Evolutionary conservation across 2,329 filamentous ascomycete genomes (phyloP).

Genomic region (Apiospora aurea): DNA sequence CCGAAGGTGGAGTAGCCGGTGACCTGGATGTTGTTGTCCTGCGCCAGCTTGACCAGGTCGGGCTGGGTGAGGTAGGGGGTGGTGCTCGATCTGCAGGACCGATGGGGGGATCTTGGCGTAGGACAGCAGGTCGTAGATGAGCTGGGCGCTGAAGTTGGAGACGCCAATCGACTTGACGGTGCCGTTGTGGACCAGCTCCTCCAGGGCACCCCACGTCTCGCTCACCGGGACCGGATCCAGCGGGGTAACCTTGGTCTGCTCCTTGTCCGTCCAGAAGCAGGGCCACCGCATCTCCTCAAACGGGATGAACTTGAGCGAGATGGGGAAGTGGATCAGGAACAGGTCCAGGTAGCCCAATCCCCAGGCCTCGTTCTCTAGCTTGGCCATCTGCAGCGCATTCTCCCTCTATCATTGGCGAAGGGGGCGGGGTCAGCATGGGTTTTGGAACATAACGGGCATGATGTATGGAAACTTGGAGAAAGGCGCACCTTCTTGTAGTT

Average conservation of each 20-base stretch:
- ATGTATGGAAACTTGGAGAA: background rate
- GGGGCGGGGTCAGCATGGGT: constrained; percentile 13
- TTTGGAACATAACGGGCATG: background rate
- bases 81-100: constrained; percentile 86
- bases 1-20: constrained; percentile 73
- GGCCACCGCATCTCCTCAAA: constrained; percentile 46
- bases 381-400: constrained; percentile 67
- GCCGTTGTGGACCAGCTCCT: constrained; percentile 73
- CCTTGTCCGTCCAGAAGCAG: constrained; percentile 50
- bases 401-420: constrained; percentile 47
- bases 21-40: constrained; percentile 62
- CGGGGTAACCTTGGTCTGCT: constrained; percentile 52
- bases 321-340: constrained; percentile 71
- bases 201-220: constrained; percentile 84
- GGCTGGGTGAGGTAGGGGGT: constrained; percentile 77
- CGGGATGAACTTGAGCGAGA: constrained; percentile 52
- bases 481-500: constrained; percentile 57
- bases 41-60: constrained; percentile 60
- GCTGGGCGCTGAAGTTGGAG: constrained; percentile 80
- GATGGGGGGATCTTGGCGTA: constrained; percentile 78
- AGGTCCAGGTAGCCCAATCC: constrained; percentile 73
- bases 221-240: constrained; percentile 73
- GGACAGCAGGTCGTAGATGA: constrained; percentile 80
- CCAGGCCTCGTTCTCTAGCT: constrained; percentile 67
- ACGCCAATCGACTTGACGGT: constrained; percentile 79